Evolutionary conservation across 108 stramenopile genomes (phyloP), one percentile per base, ranked within the genome.

Genomic region (Nitzschia palea): DNA sequence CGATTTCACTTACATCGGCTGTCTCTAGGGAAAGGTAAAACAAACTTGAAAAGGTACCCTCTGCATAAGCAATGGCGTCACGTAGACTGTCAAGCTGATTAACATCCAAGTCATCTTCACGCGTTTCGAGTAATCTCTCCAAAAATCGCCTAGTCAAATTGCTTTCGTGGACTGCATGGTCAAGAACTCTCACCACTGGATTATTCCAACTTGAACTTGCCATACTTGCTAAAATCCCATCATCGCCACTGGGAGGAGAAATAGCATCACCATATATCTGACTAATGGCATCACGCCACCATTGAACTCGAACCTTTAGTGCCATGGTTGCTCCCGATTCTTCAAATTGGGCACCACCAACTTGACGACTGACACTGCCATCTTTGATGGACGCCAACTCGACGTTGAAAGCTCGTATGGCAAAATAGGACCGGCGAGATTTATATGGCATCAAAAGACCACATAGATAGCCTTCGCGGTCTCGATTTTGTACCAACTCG

Each of bases 321-420:
- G 82, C 86, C 20, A 81, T 30, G 28, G 34, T 66, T 15, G 55
- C 29, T 15, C 70, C 47, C 3, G 45, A 32, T 5, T 62, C 65
- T 9, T 45, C 62, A 70, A 62, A 65, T 29, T 65, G 51, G n/a
- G 63, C 58, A 25, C 73, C 75, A 0, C 70, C 71, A 1, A 29
- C 34, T 22, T 62, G 48, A 12, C 54, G 56, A n/a, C 42, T 44
- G 2, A 37, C 29, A 26, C 51, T 36, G 2, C 79, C 68, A 65
- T 86, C 86, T 62, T 89, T 89, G 50, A 92, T 84, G 29, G 77
- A 81, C 3, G 91, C 91, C 52, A 89, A 53, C 62, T 92, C 91
- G 3, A 80, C 91, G 56, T 92, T 92, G 72, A 87, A 92, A 20
- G 91, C 91, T 15, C 86, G 84, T 0, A 92, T 36, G 23, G 86